Evolutionary conservation across 768 basidiomycete genomes (phyloP), one percentile per base, ranked within the genome.

Genomic region (Lactarius tabidus): DNA sequence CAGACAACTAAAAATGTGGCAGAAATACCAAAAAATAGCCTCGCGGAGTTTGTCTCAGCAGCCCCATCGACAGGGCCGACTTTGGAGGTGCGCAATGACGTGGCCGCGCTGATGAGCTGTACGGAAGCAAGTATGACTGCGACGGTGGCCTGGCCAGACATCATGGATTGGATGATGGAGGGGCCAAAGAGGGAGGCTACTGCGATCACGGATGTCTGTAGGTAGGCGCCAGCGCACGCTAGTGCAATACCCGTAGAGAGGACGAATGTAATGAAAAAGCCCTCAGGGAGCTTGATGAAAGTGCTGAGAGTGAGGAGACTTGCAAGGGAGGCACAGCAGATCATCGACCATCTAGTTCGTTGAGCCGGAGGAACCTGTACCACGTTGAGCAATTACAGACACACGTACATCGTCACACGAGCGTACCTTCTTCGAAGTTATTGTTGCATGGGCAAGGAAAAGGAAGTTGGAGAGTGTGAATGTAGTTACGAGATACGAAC

Each of bases 71-170:
- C 56, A 17, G 62, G 58, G 26, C 52, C 59, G 29, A 59, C 60
- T 18, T 65, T 60, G 5, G 71, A 66, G 12, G 73, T 61, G 54
- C 78, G 80, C 18, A 90, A 77, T 10, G 88, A 88, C 2, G 83
- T 76, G 1, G 79, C 74, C 10, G 88, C 82, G 64, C 90, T 86
- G 38, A 86, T 66, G 9, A 93, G 81, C 71, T 95, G 92, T 0
- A 93, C 86, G 1, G 80, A 77, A 59, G 91, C 92, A 67, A 95
- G 86, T 1, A 85, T 86, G 15, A 95, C 90, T 0, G 87, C 94
- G 2, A 94, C 84, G 0, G 89, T 91, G 0, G 90, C 93, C 75
- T 95, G 91, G 14, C 92, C 93, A 2, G 91, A 85, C 80, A 95
- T 84, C 73, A 90, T 79, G 29, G 84, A 79, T 73, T 94, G 89